These are phyloP conservation scores for Mycothermus thermophilus DNA, from an alignment of 495 filamentous ascomycete species.

Conservation along the genomic window DNA sequence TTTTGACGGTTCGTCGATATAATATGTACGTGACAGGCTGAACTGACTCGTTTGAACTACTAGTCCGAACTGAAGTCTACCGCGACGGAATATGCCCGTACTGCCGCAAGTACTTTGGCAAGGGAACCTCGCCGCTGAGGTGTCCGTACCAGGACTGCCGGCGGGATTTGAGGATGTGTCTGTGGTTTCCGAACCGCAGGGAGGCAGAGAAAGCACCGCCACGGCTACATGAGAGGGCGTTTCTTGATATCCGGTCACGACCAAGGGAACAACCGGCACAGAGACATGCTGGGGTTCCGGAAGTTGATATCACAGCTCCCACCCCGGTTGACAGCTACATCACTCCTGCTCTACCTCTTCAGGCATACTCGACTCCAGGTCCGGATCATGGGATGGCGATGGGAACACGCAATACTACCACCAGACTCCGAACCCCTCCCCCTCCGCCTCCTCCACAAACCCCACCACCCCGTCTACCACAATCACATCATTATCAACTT, in stretches of 20 bases:
- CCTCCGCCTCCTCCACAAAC: too few species aligned
- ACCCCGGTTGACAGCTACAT: too few species aligned
- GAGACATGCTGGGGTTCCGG: too few species aligned
- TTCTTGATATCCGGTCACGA: neutral
- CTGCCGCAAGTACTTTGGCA: constrained; percentile 1
- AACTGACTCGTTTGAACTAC: constrained; percentile 3
- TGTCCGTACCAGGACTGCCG: constrained; percentile 3
- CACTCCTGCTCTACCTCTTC: too few species aligned
- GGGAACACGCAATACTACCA: neutral
- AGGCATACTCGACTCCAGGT: too few species aligned
- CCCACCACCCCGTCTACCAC: too few species aligned
- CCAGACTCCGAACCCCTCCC: too few species aligned
- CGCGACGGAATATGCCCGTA: constrained; percentile 5
- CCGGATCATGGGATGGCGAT: neutral
- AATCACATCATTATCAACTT: too few species aligned
- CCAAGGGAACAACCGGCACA: neutral
- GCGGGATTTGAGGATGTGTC: constrained; percentile 1
- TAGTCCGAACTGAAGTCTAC: constrained; percentile 6
- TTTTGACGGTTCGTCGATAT: neutral
- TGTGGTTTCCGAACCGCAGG: neutral
- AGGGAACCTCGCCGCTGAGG: neutral
- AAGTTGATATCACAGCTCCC: too few species aligned
- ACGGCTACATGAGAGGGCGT: constrained; percentile 2
- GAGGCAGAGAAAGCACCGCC: constrained; percentile 3
- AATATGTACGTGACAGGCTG: neutral